Percentiles rank a stretch among this genome's conserved stretches.
These are phyloP conservation scores for Aureococcus anophagefferens DNA, from an alignment of 108 stramenopile genomes.

Conservation along the genomic window DNA sequence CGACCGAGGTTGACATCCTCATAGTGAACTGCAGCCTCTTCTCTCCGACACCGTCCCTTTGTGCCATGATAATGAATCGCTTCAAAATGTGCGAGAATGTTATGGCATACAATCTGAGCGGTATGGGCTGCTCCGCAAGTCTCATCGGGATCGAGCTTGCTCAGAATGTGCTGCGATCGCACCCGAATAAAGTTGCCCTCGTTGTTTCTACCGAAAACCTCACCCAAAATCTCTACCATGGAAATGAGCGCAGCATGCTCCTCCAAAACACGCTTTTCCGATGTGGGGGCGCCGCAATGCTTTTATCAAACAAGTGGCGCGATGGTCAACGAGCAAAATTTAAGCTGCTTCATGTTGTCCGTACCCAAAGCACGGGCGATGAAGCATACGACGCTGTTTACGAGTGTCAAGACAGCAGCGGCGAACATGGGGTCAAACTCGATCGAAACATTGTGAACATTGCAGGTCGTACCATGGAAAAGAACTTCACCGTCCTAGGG, in stretches of 20 bases:
- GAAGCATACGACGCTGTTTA: slow-evolving; percentile 84
- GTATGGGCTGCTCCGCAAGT: slow-evolving; percentile 96
- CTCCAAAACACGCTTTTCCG: slow-evolving; percentile 96
- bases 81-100: slow-evolving; percentile 82
- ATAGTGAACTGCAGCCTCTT: slow-evolving; percentile 96
- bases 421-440: slow-evolving; percentile 74
- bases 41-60: slow-evolving; percentile 89
- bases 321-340: slow-evolving; percentile 91
- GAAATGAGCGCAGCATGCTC: slow-evolving; percentile 83
- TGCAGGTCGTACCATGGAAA: slow-evolving; percentile 90
- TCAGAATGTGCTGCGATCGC: slow-evolving; percentile 56
- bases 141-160: slow-evolving; percentile 84
- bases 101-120: slow-evolving; percentile 78
- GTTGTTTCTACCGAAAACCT: slow-evolving; percentile 92
- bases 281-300: slow-evolving; percentile 92
- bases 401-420: slow-evolving; percentile 72
- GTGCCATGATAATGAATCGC: slow-evolving; percentile 86
- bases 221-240: slow-evolving; percentile 91
- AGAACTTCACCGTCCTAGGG: slow-evolving; percentile 87
- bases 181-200: slow-evolving; percentile 63
- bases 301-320: slow-evolving; percentile 81
- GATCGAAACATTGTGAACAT: slow-evolving; percentile 93
- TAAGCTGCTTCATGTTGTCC: slow-evolving; percentile 91
- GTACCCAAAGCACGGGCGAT: slow-evolving; percentile 76
- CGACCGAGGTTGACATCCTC: slow-evolving; percentile 83